Conservation (phyloP, 306 rosid species). For the Cicer arietinum region DNA sequence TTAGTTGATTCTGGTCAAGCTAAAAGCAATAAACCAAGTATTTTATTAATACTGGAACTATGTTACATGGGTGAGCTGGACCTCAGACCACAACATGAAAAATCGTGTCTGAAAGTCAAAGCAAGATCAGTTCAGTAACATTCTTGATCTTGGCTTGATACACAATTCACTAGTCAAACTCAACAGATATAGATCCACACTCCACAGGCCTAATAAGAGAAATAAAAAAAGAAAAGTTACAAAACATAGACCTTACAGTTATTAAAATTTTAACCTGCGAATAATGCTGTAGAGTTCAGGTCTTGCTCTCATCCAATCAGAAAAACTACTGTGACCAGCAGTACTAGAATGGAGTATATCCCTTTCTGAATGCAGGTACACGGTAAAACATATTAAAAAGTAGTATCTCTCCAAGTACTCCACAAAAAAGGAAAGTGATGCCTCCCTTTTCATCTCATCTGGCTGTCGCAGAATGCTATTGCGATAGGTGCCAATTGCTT, state of each 20-base stretch:
- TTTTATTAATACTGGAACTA: slow-evolving; percentile 23
- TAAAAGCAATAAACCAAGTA: slow-evolving; percentile 29
- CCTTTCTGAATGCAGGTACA: slow-evolving; percentile 81
- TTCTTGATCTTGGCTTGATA: slow-evolving; percentile 11
- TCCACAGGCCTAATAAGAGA: slow-evolving; percentile 11
- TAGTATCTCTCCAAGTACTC: slow-evolving; percentile 97
- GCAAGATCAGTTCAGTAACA: slow-evolving; percentile 30
- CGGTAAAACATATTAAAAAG: slow-evolving; percentile 95
- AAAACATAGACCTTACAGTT: slow-evolving; percentile 32
- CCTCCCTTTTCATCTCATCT: slow-evolving; percentile 95
- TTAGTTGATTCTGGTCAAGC: slow-evolving; percentile 15
- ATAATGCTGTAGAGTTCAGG: slow-evolving; percentile 91
- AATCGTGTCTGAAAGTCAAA: slow-evolving; percentile 8
- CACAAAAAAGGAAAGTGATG: slow-evolving; percentile 79
- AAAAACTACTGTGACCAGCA: slow-evolving; percentile 56
- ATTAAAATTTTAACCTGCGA: slow-evolving; percentile 64
- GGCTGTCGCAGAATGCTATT: slow-evolving; percentile 83
- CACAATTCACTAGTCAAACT: slow-evolving; percentile 11
- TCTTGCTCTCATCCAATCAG: slow-evolving; percentile 93
- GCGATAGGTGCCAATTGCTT: slow-evolving; percentile 89
- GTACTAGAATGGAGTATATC: slow-evolving; percentile 61
- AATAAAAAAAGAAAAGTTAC: slow-evolving; percentile 2
- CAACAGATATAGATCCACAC: slow-evolving; percentile 8
- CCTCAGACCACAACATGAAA: slow-evolving; percentile 1
- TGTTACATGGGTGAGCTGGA: neutral